Conservation (phyloP, 495 filamentous ascomycete genomes). For the Lichina pygmaea region DNA sequence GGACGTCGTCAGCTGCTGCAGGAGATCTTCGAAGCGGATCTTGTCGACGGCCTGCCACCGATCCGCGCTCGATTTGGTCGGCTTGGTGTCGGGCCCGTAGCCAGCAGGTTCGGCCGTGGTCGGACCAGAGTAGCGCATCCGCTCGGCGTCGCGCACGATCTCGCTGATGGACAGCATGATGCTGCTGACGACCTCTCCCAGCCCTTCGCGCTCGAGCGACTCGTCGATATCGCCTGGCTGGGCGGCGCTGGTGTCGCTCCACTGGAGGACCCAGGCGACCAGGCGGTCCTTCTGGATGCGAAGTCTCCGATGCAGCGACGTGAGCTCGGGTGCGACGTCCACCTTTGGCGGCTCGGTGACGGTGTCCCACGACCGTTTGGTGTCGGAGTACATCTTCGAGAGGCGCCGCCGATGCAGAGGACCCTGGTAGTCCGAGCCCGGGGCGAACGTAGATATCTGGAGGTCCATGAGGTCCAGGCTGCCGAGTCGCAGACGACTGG, state of each 20-base stretch:
- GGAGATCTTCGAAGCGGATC: slow-evolving; percentile 30
- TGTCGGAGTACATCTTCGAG: slow-evolving; percentile 77
- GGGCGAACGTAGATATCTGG: too few species aligned
- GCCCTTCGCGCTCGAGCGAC: slow-evolving; percentile 52
- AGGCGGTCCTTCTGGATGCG: slow-evolving; percentile 48
- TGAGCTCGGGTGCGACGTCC: slow-evolving; percentile 24
- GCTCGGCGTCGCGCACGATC: slow-evolving; percentile 61
- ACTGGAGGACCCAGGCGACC: slow-evolving; percentile 72
- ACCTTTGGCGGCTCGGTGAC: slow-evolving; percentile 43
- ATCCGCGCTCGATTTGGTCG: slow-evolving; percentile 16
- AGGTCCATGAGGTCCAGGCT: too few species aligned
- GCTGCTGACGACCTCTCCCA: slow-evolving; percentile 66
- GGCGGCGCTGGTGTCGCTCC: slow-evolving; percentile 43
- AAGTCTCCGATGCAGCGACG: slow-evolving; percentile 26
- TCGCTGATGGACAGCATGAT: slow-evolving; percentile 79
- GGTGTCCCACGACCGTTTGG: slow-evolving; percentile 67
- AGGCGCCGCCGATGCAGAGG: slow-evolving; percentile 27
- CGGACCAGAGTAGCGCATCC: slow-evolving; percentile 30
- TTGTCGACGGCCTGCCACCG: slow-evolving; percentile 17
- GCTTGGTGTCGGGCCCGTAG: slow-evolving; percentile 15
- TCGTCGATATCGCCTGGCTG: slow-evolving; percentile 65
- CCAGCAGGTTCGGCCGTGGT: slow-evolving; percentile 17
- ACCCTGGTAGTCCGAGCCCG: too few species aligned
- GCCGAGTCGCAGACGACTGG: too few species aligned
- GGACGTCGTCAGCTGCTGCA: slow-evolving; percentile 52